Base-by-base conservation (phyloP, 352 stramenopile genomes). In the Phytophthora colocasiae region DNA sequence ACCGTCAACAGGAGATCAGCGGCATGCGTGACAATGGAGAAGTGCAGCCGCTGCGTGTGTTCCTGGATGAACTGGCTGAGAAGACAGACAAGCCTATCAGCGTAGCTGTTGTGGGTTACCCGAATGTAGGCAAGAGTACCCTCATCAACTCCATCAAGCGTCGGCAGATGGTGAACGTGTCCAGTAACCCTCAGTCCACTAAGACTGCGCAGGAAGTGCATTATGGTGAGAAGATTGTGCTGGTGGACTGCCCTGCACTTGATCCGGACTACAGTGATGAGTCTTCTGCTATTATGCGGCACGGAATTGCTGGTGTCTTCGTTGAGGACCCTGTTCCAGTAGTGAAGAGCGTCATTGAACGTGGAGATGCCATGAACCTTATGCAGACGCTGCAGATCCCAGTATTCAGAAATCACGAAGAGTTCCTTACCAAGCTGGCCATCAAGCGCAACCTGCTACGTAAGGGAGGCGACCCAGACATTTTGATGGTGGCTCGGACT, bases 101-200 rank as follows among this genome's bases (percentile, higher is more conserved):
- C 6, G 94, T 99, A 2, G 97, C 97, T 15, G 77, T 99, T n/a
- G 84, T 99, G n/a, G 98, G 98, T 6, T 99, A 99, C 85, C 97
- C 98, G 26, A 99, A 99, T 62, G 87, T 95, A 24, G 87, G 87
- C 64, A 99, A 99, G 78, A 96, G 80, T 55, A 98, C 92, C 24
- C 81, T 99, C 4, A 95, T 99, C 68, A 98, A 98, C 75, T 97
- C 91, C 52, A 90, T 99, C 39, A 98, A 98, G 77, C 87, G 93
- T 46, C 83, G 67, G 11, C 48, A 77, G 47, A 56, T 95, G 34
- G 62, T 75, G 14, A 55, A 68, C 12, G 82, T 91, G 22, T 83
- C 83, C 3, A 67, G 63, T 49, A 79, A 73, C n/a, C 73, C 87
- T 9, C 71, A 66, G 68, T 89, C 81, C 6, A 92, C 87, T 27